Evolutionary conservation across 805 yeast species (phyloP), one percentile per base, ranked within the genome.

Genomic region (Kodamaea nitidulidarum): DNA sequence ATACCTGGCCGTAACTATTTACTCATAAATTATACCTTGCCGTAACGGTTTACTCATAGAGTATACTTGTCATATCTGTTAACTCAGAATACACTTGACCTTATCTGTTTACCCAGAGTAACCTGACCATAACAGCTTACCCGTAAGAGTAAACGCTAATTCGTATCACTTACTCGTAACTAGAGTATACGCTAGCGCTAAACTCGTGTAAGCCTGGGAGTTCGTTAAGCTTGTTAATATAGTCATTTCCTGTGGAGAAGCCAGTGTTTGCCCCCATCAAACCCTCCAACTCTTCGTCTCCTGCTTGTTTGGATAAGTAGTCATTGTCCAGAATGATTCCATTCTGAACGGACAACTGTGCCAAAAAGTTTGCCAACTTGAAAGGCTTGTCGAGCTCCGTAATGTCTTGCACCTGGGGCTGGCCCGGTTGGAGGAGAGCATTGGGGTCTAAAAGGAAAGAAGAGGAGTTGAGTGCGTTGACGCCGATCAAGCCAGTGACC

Each of bases 101-200:
- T n/a, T n/a, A n/a, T n/a, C n/a, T n/a, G n/a, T n/a, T n/a, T n/a
- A n/a, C n/a, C n/a, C n/a, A n/a, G n/a, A n/a, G n/a, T n/a, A n/a
- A n/a, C n/a, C n/a, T n/a, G n/a, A n/a, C n/a, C n/a, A n/a, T n/a
- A n/a, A n/a, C n/a, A n/a, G n/a, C n/a, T n/a, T n/a, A n/a, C n/a
- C n/a, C n/a, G n/a, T n/a, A n/a, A n/a, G n/a, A n/a, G n/a, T n/a
- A n/a, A n/a, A n/a, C n/a, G n/a, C n/a, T n/a, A n/a, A n/a, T n/a
- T n/a, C n/a, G n/a, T n/a, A 20, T 8, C 22, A 20, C 5, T 20
- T 20, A 20, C 39, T 67, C 73, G 47, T 84, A 86, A 53, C 88
- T 88, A 14, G 95, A 83, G 59, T 90, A 90, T 7, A 90, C 90
- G 48, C 88, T 74, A 4, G 97, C 97, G 62, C 95, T 82, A 49